Conservation (phyloP, 2,329 filamentous ascomycete species). For the Cephalotrichum gorgonifer region DNA sequence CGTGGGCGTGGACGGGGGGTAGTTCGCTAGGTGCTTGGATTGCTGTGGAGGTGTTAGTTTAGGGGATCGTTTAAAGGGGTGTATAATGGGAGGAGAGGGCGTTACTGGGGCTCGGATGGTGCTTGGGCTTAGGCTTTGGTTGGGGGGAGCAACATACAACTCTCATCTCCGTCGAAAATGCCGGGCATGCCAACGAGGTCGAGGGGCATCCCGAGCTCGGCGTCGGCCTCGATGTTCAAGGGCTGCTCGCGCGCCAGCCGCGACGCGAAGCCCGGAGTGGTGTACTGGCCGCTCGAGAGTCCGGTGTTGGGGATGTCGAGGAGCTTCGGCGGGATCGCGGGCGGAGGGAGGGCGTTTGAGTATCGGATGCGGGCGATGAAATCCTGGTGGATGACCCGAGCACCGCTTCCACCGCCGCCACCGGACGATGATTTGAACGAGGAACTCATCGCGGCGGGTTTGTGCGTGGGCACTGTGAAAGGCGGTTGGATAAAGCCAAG, state of each 20-base stretch:
- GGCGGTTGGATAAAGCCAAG: neutral
- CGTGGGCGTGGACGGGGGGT: slow-evolving; percentile 68
- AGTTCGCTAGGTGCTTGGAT: slow-evolving; percentile 69
- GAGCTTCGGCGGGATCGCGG: slow-evolving; percentile 89
- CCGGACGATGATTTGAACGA: slow-evolving; percentile 13
- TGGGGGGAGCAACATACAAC: slow-evolving; percentile 47
- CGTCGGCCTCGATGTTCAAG: slow-evolving; percentile 93
- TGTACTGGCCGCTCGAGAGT: slow-evolving; percentile 77
- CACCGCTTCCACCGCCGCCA: slow-evolving; percentile 30
- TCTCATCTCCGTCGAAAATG: slow-evolving; percentile 90
- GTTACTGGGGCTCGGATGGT: no score
- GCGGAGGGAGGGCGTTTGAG: slow-evolving; percentile 89
- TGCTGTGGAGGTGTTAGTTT: slow-evolving; percentile 34
- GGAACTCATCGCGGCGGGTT: neutral
- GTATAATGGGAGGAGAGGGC: neutral
- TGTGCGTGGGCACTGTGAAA: neutral
- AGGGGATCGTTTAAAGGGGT: neutral
- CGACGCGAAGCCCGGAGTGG: slow-evolving; percentile 80
- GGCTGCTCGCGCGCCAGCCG: slow-evolving; percentile 84
- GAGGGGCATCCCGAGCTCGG: slow-evolving; percentile 94
- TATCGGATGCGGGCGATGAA: slow-evolving; percentile 95
- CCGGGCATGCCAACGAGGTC: slow-evolving; percentile 91
- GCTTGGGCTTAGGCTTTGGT: no score
- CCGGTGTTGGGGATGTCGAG: slow-evolving; percentile 94
- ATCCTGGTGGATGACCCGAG: slow-evolving; percentile 75